Percentiles rank a stretch among this genome's conserved stretches.
These are phyloP conservation scores for Allantophomopsis cytisporea DNA, from an alignment of 2,329 filamentous ascomycete species.

Conservation along the genomic window DNA sequence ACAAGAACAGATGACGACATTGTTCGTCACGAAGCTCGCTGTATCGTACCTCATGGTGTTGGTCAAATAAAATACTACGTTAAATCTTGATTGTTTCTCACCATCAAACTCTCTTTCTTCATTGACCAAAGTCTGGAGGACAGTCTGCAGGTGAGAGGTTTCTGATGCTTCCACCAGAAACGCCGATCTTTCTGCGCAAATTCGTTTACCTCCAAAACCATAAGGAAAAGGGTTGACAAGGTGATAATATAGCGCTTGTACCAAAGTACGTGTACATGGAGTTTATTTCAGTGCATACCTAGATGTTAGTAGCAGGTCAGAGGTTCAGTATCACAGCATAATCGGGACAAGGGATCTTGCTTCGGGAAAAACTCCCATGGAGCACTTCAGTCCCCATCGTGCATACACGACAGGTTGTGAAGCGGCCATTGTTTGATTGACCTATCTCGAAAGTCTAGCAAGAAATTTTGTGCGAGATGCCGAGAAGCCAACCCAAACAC, in stretches of 20 bases:
- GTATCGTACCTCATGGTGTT: too few species aligned
- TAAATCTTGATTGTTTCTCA: conserved; percentile 45
- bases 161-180: conserved; percentile 23
- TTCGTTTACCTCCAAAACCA: conserved; percentile 86
- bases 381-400: conserved; percentile 42
- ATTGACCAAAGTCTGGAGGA: conserved; percentile 44
- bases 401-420: conserved; percentile 36
- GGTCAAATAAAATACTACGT: too few species aligned
- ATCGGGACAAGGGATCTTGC: conserved; percentile 15
- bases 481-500: conserved; percentile 11
- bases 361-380: conserved; percentile 67
- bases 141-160: conserved; percentile 71
- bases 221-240: conserved; percentile 56
- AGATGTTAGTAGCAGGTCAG: conserved; percentile 2
- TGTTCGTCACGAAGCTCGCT: too few species aligned
- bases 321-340: conserved; percentile 17
- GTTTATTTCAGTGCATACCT: conserved; percentile 11
- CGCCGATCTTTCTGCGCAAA: conserved; percentile 67
- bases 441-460: conserved; percentile 14
- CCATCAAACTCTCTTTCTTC: conserved; percentile 71
- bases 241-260: conserved; percentile 69
- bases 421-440: conserved; percentile 47
- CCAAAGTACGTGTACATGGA: not conserved
- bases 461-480: too few species aligned
- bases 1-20: too few species aligned